Evolutionary conservation across 2,329 filamentous ascomycete genomes (phyloP).

Genomic region (Clonostachys rhizophaga): DNA sequence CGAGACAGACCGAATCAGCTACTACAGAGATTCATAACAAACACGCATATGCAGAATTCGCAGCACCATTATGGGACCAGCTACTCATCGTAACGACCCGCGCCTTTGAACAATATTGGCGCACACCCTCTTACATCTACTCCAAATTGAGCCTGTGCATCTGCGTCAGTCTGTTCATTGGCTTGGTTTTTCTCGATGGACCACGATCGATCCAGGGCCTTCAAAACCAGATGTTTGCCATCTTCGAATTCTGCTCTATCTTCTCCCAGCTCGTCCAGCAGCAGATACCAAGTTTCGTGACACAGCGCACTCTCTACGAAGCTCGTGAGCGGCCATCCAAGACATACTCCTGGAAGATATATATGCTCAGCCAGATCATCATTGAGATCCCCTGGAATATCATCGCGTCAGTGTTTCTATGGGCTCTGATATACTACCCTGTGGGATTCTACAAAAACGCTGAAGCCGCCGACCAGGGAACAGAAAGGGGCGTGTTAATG

Average conservation of each 20-base stretch:
- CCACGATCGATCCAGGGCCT: constrained; percentile 50
- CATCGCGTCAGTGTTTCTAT: constrained; percentile 59
- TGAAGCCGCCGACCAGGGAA: constrained; percentile 36
- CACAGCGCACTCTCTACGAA: constrained; percentile 65
- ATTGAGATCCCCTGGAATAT: constrained; percentile 67
- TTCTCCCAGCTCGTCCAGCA: constrained; percentile 62
- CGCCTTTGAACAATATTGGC: constrained; percentile 73
- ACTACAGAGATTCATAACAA: constrained; percentile 11
- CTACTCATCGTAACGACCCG: constrained; percentile 60
- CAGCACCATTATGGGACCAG: constrained; percentile 67
- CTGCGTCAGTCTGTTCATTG: constrained; percentile 65
- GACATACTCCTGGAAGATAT: constrained; percentile 63
- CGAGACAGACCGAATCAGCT: background rate
- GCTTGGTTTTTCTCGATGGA: constrained; percentile 64
- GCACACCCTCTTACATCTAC: constrained; percentile 73
- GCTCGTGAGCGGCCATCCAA: constrained; percentile 62
- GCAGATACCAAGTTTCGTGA: constrained; percentile 68
- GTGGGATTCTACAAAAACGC: constrained; percentile 61
- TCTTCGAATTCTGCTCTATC: constrained; percentile 67
- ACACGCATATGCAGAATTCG: constrained; percentile 58
- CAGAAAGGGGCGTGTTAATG: constrained; percentile 57
- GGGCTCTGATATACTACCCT: constrained; percentile 66
- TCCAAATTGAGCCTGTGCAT: constrained; percentile 61
- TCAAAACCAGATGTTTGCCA: constrained; percentile 66
- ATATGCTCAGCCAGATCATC: constrained; percentile 60